Evolutionary conservation across 2,329 filamentous ascomycete genomes (phyloP), one percentile per base, ranked within the genome.

Genomic region (Pestalotiopsis sp.): DNA sequence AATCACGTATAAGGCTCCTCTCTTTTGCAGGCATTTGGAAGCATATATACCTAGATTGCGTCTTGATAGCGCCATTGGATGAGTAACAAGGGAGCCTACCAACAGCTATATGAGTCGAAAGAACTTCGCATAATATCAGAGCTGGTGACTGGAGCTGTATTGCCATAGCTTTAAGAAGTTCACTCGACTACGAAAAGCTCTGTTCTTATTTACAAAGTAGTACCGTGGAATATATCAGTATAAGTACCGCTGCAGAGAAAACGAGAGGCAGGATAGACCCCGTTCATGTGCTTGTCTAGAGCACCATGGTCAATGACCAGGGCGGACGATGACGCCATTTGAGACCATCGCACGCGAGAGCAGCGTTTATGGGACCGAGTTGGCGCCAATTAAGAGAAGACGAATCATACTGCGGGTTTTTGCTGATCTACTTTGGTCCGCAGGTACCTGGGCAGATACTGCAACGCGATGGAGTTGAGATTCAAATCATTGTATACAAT

Each of bases 271-370:
- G 31, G 7, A 36, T 36, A 20, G 20, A 49, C 3, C 41, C n/a
- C 41, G 5, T 23, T 23, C 4, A 49, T 6, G 41, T 14, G 9
- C 20, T 52, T 17, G 17, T 23, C 17, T 9, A 9, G 45, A 52
- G 20, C 41, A 17, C 9, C 11, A 27, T 12, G 27, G 14, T n/a
- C 4, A 39, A 27, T 36, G 31, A 62, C 59, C 39, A 20, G 38
- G 38, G 61, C 41, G 20, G 59, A 7, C 38, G 61, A 64, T 25
- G 31, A 45, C 61, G 61, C 61, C 39, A 49, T 63, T 63, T 17
- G 41, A 49, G 23, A 20, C 20, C 39, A 45, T 64, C 20, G 61
- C 61, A 49, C 61, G 61, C 61, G 49, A 64, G 27, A 5, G 31
- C 31, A 13, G 36, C 57, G 57, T 14, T 59, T 27, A 27, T 27